phyloP scores from a whole-genome alignment of 768 basidiomycete genomes.

The Ramaria rubella region DNA sequence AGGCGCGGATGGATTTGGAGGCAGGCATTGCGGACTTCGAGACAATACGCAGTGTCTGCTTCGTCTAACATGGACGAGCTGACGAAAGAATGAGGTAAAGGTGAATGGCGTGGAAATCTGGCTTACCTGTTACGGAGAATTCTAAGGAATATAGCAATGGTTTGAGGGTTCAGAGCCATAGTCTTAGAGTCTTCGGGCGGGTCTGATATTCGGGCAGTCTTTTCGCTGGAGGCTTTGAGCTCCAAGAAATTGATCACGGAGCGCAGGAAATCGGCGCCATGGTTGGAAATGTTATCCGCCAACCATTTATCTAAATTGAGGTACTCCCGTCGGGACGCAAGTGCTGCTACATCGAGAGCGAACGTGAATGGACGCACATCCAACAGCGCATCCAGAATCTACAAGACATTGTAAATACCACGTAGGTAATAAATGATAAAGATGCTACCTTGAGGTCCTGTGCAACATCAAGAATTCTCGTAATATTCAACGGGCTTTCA shows the following conservation, averaged over 20 bases:
- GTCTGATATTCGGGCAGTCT: constrained; percentile 66
- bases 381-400: constrained; percentile 91
- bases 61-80: constrained; percentile 71
- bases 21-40: constrained; percentile 88
- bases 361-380: constrained; percentile 86
- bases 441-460: constrained; percentile 79
- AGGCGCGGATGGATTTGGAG: constrained; percentile 93
- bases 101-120: background rate
- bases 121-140: constrained; percentile 78
- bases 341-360: constrained; percentile 87
- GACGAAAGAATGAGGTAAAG: constrained; percentile 9
- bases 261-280: constrained; percentile 81
- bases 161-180: constrained; percentile 80
- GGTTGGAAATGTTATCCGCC: constrained; percentile 73
- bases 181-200: constrained; percentile 72
- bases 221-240: constrained; percentile 90
- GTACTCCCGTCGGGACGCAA: constrained; percentile 89
- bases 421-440: constrained; percentile 3
- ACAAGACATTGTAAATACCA: background rate
- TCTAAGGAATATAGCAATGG: constrained; percentile 88
- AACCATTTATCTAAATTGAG: constrained; percentile 97
- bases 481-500: constrained; percentile 88
- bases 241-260: constrained; percentile 85
- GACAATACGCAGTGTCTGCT: constrained; percentile 77
- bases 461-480: constrained; percentile 89